A percentile compares a stretch with the other conserved stretches of the same genome.
These are phyloP conservation scores for Corrigiola litoralis DNA, from an alignment of 179 eudicot species.

Conservation along the genomic window DNA sequence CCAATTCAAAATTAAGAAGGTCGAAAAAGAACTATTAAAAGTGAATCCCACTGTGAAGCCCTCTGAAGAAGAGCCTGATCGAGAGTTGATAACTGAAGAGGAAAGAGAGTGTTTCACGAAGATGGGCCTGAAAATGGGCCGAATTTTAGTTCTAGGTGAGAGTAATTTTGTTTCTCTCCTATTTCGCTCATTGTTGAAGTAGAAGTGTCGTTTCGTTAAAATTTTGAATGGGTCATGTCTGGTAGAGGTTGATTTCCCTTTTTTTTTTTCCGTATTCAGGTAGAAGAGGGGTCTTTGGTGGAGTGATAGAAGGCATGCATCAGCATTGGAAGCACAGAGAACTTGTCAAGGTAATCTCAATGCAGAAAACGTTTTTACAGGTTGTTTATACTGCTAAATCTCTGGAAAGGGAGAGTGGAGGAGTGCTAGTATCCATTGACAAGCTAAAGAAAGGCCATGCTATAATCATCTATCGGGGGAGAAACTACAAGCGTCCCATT, in stretches of 20 bases:
- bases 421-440: slow-evolving; percentile 65
- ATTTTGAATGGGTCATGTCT: too few relatives aligned
- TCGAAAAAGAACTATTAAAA: slow-evolving; percentile 43
- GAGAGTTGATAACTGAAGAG: slow-evolving; percentile 75
- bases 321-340: slow-evolving; percentile 99
- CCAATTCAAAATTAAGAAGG: slow-evolving; percentile 56
- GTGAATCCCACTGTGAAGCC: slow-evolving; percentile 54
- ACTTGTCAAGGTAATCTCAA: slow-evolving; percentile 77
- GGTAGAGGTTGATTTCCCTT: background rate
- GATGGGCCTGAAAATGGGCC: slow-evolving; percentile 65
- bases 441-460: slow-evolving; percentile 86
- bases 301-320: slow-evolving; percentile 87
- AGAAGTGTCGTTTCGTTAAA: too few relatives aligned
- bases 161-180: too few relatives aligned
- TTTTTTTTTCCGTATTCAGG: slow-evolving; percentile 49
- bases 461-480: slow-evolving; percentile 85
- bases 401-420: slow-evolving; percentile 79
- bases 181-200: too few relatives aligned
- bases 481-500: slow-evolving; percentile 81
- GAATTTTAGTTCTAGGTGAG: slow-evolving; percentile 72
- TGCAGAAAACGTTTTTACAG: slow-evolving; percentile 58
- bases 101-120: slow-evolving; percentile 75
- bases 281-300: slow-evolving; percentile 87
- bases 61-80: slow-evolving; percentile 57
- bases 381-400: slow-evolving; percentile 60